A percentile compares a stretch with the other conserved stretches of the same genome.
Evolutionary conservation across 2,329 filamentous ascomycete genomes (phyloP).

Genomic region (Arthrobotrys megalospora): DNA sequence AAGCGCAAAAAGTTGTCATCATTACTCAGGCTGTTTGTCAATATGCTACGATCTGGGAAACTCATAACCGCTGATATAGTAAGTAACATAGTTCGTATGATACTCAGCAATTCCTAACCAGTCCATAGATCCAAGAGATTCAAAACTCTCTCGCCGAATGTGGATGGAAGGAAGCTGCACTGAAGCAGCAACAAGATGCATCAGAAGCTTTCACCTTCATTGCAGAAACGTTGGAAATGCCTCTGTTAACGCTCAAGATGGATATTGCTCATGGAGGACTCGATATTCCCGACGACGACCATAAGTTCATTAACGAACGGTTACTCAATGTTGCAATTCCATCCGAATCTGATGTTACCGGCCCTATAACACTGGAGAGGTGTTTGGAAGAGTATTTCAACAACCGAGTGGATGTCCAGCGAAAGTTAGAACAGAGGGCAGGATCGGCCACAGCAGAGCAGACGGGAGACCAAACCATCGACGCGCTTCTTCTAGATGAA

Average conservation of each 20-base stretch:
- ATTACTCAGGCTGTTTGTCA: constrained; percentile 90
- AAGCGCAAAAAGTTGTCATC: constrained; percentile 81
- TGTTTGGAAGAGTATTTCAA: constrained; percentile 96
- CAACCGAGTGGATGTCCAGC: constrained; percentile 87
- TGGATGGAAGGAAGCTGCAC: constrained; percentile 86
- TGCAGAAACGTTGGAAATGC: constrained; percentile 88
- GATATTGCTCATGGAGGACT: constrained; percentile 94
- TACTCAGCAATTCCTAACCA: constrained; percentile 2
- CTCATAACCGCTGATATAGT: constrained; percentile 89
- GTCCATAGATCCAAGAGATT: constrained; percentile 79
- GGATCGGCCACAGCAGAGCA: constrained; percentile 66
- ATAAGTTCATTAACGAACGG: constrained; percentile 94
- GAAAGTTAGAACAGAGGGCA: constrained; percentile 76
- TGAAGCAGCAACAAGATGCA: constrained; percentile 89
- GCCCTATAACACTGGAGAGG: constrained; percentile 84
- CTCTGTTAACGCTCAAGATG: constrained; percentile 90
- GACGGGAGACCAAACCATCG: constrained; percentile 33
- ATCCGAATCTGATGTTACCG: constrained; percentile 76
- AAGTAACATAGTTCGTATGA: constrained; percentile 56
- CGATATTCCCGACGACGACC: constrained; percentile 85
- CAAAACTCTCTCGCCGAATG: constrained; percentile 86
- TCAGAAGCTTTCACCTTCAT: constrained; percentile 97
- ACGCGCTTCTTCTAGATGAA: constrained; percentile 65
- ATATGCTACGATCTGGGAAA: constrained; percentile 86
- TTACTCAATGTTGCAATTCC: constrained; percentile 93